Evolutionary conservation across 1,284 basidiomycete species (phyloP).

Genomic region (Cryptococcus amylolentus): DNA sequence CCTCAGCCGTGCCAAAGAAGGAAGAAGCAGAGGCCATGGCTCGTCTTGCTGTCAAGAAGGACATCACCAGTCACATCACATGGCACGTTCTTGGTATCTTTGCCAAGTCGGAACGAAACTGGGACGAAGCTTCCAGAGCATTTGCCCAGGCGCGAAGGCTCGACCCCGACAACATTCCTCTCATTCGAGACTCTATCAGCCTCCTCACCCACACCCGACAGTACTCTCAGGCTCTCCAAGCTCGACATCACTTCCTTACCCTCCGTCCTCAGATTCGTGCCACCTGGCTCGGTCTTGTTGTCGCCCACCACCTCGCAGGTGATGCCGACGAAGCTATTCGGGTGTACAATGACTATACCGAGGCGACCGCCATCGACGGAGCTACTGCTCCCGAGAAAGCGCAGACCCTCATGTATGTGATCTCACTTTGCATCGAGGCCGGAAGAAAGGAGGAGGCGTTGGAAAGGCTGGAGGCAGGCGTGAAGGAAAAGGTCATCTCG

Average conservation of each 20-base stretch:
- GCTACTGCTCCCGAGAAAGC: slow-evolving; percentile 62
- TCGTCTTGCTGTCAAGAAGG: slow-evolving; percentile 79
- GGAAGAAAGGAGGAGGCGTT: slow-evolving; percentile 54
- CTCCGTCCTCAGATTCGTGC: slow-evolving; percentile 78
- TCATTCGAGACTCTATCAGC: slow-evolving; percentile 85
- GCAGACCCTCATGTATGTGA: slow-evolving; percentile 78
- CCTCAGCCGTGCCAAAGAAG: slow-evolving; percentile 60
- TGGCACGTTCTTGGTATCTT: slow-evolving; percentile 98
- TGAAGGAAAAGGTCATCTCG: slow-evolving; percentile 64
- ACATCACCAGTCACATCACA: slow-evolving; percentile 89
- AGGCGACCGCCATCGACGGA: slow-evolving; percentile 57
- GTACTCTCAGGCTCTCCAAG: slow-evolving; percentile 75
- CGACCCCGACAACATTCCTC: slow-evolving; percentile 91
- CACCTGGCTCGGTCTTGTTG: slow-evolving; percentile 86
- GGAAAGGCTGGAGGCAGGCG: slow-evolving; percentile 64
- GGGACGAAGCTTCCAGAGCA: slow-evolving; percentile 55
- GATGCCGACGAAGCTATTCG: slow-evolving; percentile 68
- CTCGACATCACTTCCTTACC: slow-evolving; percentile 73
- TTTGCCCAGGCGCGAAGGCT: slow-evolving; percentile 69
- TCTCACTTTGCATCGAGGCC: slow-evolving; percentile 72
- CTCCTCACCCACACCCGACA: slow-evolving; percentile 87
- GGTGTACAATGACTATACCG: slow-evolving; percentile 62
- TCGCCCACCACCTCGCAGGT: slow-evolving; percentile 82
- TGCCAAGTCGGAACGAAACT: slow-evolving; percentile 63
- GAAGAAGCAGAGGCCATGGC: slow-evolving; percentile 76